A percentile compares a stretch with the other conserved stretches of the same genome.
Conservation (phyloP, 1,284 basidiomycete genomes). For the Phellopilus nigrolimitatus region DNA sequence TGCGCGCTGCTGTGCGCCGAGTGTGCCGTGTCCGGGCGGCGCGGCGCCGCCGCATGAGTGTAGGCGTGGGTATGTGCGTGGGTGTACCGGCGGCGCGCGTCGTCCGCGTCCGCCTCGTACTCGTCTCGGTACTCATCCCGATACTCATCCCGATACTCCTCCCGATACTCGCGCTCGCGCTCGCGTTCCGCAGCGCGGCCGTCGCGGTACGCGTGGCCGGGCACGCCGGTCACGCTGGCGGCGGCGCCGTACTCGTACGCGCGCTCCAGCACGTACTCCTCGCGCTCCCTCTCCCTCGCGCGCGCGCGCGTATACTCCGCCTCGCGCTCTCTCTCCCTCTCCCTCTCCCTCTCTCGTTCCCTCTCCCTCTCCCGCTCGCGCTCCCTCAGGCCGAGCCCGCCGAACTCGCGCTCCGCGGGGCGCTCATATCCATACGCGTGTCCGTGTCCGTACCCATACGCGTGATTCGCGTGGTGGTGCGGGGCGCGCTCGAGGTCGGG, state of each 20-base stretch:
- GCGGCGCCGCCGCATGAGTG: too few relatives aligned
- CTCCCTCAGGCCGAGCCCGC: background rate
- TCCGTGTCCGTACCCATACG: too few relatives aligned
- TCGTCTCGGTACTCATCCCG: background rate
- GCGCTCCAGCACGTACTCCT: constrained; percentile 3
- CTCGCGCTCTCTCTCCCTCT: constrained; percentile 4
- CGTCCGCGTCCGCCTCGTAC: too few relatives aligned
- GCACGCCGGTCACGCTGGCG: too few relatives aligned
- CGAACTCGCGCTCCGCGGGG: constrained; percentile 1
- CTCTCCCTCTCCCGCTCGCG: constrained; percentile 1
- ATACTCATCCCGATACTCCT: too few relatives aligned
- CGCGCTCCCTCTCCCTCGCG: constrained; percentile 3
- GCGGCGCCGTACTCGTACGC: constrained; percentile 3
- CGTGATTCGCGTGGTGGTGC: background rate
- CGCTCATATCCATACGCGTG: too few relatives aligned
- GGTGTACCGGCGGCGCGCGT: background rate
- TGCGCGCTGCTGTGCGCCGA: background rate
- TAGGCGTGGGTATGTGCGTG: too few relatives aligned
- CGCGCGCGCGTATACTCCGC: background rate
- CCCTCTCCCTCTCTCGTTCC: constrained; percentile 1
- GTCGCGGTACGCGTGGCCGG: too few relatives aligned
- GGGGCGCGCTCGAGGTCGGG: background rate
- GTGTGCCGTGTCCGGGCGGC: background rate
- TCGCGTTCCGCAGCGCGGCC: too few relatives aligned
- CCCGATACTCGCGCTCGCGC: too few relatives aligned